phyloP scores from a whole-genome alignment of 108 stramenopile genomes.

The Parietichytrium sp. region DNA sequence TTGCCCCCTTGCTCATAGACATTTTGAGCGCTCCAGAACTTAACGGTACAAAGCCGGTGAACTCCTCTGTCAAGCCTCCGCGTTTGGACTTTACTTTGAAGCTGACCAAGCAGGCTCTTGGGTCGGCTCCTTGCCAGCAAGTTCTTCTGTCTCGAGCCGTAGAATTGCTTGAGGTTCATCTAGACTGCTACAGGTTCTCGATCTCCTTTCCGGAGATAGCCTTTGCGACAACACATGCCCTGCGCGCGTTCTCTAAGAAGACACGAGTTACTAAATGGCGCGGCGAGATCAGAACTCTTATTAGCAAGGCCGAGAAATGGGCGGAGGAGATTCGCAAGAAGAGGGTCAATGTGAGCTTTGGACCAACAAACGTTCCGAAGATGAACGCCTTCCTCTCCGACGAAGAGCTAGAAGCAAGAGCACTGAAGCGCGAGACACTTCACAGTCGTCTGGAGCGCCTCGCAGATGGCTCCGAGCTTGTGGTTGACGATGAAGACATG shows the following conservation, averaged over 20 bases:
- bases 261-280: not conserved
- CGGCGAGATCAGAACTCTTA: not conserved
- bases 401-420: not conserved
- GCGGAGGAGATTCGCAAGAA: not conserved
- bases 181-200: not conserved
- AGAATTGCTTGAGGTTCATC: not conserved
- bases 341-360: not conserved
- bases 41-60: conserved; percentile 50
- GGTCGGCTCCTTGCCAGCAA: not conserved
- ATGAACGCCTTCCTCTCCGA: not conserved
- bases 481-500: not conserved
- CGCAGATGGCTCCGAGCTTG: not conserved
- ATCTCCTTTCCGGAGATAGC: conserved; percentile 41
- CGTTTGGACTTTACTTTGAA: not conserved
- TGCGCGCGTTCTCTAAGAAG: not conserved
- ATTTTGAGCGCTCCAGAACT: conserved; percentile 80
- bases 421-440: not conserved
- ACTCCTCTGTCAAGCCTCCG: not conserved
- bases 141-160: not conserved
- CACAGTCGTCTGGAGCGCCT: not conserved
- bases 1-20: conserved; percentile 74
- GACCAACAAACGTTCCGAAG: not conserved
- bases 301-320: not conserved
- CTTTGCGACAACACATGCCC: not conserved
- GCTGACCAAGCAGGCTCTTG: conserved; percentile 43